Percentiles rank a stretch among this genome's conserved stretches.
Conservation (phyloP, 768 basidiomycete genomes). For the Agaricus subrufescens region DNA sequence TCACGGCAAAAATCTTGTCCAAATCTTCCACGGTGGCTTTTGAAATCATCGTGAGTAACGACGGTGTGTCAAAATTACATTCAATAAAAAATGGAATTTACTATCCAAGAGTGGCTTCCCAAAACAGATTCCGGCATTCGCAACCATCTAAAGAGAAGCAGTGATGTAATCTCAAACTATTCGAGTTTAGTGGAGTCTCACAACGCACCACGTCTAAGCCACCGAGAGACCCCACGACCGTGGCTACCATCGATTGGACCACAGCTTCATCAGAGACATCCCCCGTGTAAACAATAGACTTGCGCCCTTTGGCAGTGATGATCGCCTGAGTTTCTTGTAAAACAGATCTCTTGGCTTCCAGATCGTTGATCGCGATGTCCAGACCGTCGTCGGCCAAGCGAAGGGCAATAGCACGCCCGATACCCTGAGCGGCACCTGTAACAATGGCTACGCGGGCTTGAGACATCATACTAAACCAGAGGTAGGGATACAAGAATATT, state of each 20-base stretch:
- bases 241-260: conserved; percentile 29
- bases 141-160: conserved; percentile 24
- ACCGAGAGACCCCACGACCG: conserved; percentile 29
- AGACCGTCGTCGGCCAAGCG: conserved; percentile 36
- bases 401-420: conserved; percentile 36
- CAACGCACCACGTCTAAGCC: conserved; percentile 17
- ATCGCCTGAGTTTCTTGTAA: neutral
- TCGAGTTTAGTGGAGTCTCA: too few species aligned
- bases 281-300: conserved; percentile 17
- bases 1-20: conserved; percentile 23
- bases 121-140: conserved; percentile 22
- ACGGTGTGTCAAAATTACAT: neutral
- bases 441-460: conserved; percentile 26
- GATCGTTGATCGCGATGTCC: conserved; percentile 35
- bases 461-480: neutral
- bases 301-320: conserved; percentile 14
- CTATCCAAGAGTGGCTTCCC: conserved; percentile 6
- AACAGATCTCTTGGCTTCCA: conserved; percentile 6
- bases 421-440: conserved; percentile 38
- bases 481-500: neutral
- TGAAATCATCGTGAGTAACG: neutral
- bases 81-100: neutral
- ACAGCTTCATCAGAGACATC: conserved; percentile 32
- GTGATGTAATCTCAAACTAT: too few species aligned
- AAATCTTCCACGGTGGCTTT: conserved; percentile 23